A percentile compares a stretch with the other conserved stretches of the same genome.
phyloP scores from a whole-genome alignment of 2,329 filamentous ascomycete species.

The Pseudopyrenochaeta lycopersici region DNA sequence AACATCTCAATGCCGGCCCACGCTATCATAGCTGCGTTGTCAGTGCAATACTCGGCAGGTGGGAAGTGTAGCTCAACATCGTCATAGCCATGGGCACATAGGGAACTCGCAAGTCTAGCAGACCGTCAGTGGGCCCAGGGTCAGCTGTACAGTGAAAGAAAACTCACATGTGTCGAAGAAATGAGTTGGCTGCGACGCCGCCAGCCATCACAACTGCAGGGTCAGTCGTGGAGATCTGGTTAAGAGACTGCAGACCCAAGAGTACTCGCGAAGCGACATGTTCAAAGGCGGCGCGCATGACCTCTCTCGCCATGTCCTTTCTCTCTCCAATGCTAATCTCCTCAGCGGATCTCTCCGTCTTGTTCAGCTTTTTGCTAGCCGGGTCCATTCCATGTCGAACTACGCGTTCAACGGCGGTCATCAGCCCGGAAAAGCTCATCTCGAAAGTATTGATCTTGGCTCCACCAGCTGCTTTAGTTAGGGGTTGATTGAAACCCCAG shows the following conservation, averaged over 20 bases:
- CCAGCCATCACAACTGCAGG: conserved; percentile 81
- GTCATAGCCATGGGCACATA: conserved; percentile 73
- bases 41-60: conserved; percentile 82
- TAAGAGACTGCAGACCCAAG: conserved; percentile 66
- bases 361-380: conserved; percentile 36
- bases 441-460: conserved; percentile 41
- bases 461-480: conserved; percentile 59
- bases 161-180: conserved; percentile 71
- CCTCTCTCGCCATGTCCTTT: conserved; percentile 72
- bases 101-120: conserved; percentile 57
- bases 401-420: conserved; percentile 70
- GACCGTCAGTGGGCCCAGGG: conserved; percentile 10
- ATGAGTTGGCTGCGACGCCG: conserved; percentile 87
- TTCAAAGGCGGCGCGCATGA: conserved; percentile 85
- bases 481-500: conserved; percentile 76
- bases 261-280: conserved; percentile 81
- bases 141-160: neutral
- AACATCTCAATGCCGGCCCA: conserved; percentile 96
- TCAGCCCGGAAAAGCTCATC: conserved; percentile 72
- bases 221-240: neutral
- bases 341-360: conserved; percentile 39
- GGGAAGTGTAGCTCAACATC: conserved; percentile 74
- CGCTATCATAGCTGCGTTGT: conserved; percentile 97
- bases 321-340: conserved; percentile 68
- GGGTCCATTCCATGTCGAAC: conserved; percentile 51